These are phyloP conservation scores for Tuber indicum DNA, from an alignment of 495 filamentous ascomycete genomes.

Conservation along the genomic window DNA sequence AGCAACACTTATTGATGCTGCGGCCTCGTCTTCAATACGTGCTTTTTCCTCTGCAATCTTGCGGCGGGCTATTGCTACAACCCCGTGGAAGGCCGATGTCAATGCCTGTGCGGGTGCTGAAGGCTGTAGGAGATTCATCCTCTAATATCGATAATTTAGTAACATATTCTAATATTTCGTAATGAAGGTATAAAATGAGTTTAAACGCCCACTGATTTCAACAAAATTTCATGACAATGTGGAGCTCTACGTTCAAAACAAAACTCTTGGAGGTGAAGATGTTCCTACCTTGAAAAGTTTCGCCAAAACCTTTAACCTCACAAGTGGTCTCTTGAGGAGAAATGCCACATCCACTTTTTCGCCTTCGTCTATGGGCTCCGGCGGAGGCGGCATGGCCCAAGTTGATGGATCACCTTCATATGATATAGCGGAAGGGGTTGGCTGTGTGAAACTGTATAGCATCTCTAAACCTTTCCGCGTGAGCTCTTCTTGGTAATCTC, in stretches of 20 bases:
- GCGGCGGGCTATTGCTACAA: conserved; percentile 68
- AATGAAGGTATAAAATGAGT: neutral
- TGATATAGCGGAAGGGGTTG: conserved; percentile 20
- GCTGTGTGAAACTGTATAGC: conserved; percentile 30
- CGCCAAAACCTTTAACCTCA: conserved; percentile 78
- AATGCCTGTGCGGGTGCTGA: conserved; percentile 55
- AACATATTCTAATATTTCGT: conserved; percentile 9
- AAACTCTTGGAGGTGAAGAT: neutral
- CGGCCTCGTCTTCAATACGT: conserved; percentile 83
- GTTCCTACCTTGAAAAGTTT: conserved; percentile 67
- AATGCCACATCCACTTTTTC: conserved; percentile 93
- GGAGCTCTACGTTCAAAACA: neutral
- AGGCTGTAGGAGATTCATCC: conserved; percentile 53
- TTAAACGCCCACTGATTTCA: neutral
- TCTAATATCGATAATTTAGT: conserved; percentile 30
- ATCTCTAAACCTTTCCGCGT: conserved; percentile 37
- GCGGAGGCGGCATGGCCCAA: conserved; percentile 45
- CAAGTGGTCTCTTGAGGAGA: conserved; percentile 79
- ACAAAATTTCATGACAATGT: neutral
- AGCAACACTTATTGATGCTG: conserved; percentile 71
- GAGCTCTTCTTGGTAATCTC: conserved; percentile 21
- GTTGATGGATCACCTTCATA: conserved; percentile 40
- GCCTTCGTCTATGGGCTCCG: conserved; percentile 56
- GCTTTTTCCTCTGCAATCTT: conserved; percentile 79
- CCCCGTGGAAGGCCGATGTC: conserved; percentile 56